Evolutionary conservation across 2,329 filamentous ascomycete species (phyloP), one percentile per base, ranked within the genome.

Genomic region (Parastagonospora avenae): DNA sequence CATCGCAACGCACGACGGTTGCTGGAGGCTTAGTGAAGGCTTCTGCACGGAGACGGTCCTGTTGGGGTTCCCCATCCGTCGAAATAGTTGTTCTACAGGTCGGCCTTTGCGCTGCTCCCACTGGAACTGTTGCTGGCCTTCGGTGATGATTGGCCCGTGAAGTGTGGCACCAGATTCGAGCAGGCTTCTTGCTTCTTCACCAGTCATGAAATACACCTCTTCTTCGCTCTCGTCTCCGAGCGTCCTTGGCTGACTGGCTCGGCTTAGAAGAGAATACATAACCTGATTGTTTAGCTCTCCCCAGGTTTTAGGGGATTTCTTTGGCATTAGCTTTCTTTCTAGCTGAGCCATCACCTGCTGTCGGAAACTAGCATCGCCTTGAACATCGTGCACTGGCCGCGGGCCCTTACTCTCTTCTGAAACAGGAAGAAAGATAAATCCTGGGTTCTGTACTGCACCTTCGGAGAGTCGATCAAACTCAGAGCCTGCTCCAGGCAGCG

Each of bases 111-210:
- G 16, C 11, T 48, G 19, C 4, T 54, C 46, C 56, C 50, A 59
- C 42, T 42, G 42, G 15, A 59, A 59, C n/a, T 59, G 48, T 36
- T 59, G 48, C 54, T 59, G 46, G 30, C 47, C 38, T n/a, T 49
- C 39, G 7, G 53, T 54, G 31, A 59, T 54, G 29, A 59, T 50
- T 19, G 47, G 53, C 29, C 49, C 47, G 35, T 54, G 19, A 41
- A 57, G 48, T 9, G 30, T 30, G 11, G 14, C 30, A 33, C 36
- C 11, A 32, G 38, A 43, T 40, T 54, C 35, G 15, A 59, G 53
- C 19, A 24, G 38, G 33, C 42, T 39, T 35, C 45, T 46, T 50
- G 42, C 54, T 54, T 57, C 48, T 42, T 52, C 36, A n/a, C 54
- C 30, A 41, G 55, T 58, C 8, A 43, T 29, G 27, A 42, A 55